Conservation (phyloP, 2,329 filamentous ascomycete genomes). For the Cladosporium velox region DNA sequence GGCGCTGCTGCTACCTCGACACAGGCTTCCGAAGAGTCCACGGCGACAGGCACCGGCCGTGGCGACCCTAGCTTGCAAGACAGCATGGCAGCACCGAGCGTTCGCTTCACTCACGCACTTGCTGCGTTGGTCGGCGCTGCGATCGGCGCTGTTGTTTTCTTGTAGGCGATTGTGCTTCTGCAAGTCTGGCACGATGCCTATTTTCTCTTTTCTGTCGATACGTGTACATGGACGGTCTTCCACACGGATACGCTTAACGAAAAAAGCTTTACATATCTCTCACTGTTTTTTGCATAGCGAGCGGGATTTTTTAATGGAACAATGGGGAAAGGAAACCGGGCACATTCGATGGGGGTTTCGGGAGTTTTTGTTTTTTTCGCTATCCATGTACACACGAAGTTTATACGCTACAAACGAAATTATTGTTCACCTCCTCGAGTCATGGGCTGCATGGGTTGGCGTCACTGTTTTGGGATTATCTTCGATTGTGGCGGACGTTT, state of each 20-base stretch:
- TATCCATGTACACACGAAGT: conserved; percentile 8
- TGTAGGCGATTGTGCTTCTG: conserved; percentile 30
- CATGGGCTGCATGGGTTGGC: neutral
- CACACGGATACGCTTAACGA: conserved; percentile 15
- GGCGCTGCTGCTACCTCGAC: conserved; percentile 32
- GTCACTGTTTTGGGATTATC: neutral
- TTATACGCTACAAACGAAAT: conserved; percentile 12
- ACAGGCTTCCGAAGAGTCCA: conserved; percentile 20
- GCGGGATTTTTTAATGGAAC: neutral
- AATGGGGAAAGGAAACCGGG: neutral
- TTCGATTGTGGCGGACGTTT: neutral
- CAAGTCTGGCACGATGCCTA: conserved; percentile 15
- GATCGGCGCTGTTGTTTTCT: conserved; percentile 38
- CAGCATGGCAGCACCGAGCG: conserved; percentile 35
- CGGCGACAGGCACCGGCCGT: conserved; percentile 12
- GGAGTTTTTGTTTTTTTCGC: neutral
- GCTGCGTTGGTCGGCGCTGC: conserved; percentile 38
- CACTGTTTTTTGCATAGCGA: conserved; percentile 5
- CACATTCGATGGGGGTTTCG: neutral
- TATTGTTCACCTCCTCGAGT: neutral
- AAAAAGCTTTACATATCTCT: conserved; percentile 4
- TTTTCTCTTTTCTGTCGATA: conserved; percentile 8
- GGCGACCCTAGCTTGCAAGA: conserved; percentile 43
- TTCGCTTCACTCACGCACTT: conserved; percentile 33
- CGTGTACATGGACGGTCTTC: conserved; percentile 6